phyloP scores from a whole-genome alignment of 306 rosid species.

The Citrullus mucosospermus region DNA sequence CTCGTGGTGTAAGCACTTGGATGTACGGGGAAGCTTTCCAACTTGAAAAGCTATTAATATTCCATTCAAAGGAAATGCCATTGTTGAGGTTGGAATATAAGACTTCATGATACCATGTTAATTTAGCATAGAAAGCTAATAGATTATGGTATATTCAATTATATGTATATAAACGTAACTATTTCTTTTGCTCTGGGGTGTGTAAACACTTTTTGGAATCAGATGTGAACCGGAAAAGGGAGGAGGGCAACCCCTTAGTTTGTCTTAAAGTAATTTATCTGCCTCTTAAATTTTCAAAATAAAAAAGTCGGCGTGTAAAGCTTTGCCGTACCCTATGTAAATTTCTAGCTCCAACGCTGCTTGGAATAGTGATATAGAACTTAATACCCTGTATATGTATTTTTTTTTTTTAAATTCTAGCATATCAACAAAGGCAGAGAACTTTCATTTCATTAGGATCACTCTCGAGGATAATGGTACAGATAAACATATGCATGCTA shows the following conservation, averaged over 20 bases:
- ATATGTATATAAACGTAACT: not conserved
- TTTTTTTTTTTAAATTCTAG: not conserved
- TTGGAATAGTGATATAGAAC: not conserved
- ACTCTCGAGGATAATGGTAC: not conserved
- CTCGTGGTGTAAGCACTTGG: not conserved
- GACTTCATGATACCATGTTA: not conserved
- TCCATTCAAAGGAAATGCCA: not conserved
- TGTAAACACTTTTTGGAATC: not conserved
- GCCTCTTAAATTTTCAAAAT: not conserved
- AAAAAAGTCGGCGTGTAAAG: not conserved
- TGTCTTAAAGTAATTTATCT: not conserved
- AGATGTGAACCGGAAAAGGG: not conserved
- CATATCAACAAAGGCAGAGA: not conserved
- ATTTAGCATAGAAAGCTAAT: not conserved
- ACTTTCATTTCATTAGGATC: not conserved
- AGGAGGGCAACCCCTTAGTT: not conserved
- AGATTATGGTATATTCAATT: not conserved
- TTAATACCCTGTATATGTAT: not conserved
- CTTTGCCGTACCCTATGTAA: not conserved
- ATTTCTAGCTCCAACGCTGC: not conserved
- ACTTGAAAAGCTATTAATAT: not conserved
- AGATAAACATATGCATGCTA: not conserved
- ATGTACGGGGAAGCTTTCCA: not conserved
- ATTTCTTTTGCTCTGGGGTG: not conserved
- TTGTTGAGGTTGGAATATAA: not conserved